These are phyloP conservation scores for Lasiosphaeria ovina DNA, from an alignment of 495 filamentous ascomycete genomes.

Conservation along the genomic window DNA sequence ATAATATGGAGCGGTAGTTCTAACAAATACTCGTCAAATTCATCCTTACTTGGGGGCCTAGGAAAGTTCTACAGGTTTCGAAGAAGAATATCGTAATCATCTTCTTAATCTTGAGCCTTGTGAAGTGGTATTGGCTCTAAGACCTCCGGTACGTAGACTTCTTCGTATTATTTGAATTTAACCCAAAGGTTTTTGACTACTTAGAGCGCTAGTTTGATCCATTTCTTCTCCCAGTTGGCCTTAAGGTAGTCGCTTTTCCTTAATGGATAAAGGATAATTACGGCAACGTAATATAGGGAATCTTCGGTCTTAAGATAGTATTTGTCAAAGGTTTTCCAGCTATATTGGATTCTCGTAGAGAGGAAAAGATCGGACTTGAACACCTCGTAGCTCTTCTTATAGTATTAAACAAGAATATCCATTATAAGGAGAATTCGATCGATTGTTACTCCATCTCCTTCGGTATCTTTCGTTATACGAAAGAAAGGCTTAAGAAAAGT, in stretches of 20 bases:
- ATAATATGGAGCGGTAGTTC: too few species aligned
- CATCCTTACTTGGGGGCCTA: too few species aligned
- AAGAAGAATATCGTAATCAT: too few species aligned
- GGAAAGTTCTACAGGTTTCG: too few species aligned
- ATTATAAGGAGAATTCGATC: slow-evolving; percentile 3
- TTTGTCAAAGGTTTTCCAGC: slow-evolving; percentile 4
- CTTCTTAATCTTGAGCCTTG: neutral
- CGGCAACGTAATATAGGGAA: slow-evolving; percentile 3
- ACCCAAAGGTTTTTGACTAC: slow-evolving; percentile 4
- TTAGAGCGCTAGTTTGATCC: neutral
- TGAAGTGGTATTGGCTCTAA: neutral
- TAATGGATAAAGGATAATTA: neutral
- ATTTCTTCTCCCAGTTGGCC: slow-evolving; percentile 4
- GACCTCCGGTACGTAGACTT: neutral
- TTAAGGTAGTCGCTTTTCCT: neutral
- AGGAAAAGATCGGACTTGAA: slow-evolving; percentile 1
- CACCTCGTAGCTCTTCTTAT: neutral
- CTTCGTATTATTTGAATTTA: slow-evolving; percentile 1
- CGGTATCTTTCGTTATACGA: slow-evolving; percentile 4
- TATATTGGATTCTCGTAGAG: neutral
- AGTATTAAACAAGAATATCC: slow-evolving; percentile 6
- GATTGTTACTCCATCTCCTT: slow-evolving; percentile 6
- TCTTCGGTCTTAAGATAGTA: slow-evolving; percentile 9
- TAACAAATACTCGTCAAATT: too few species aligned
- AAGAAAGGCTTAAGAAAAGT: slow-evolving; percentile 6